Evolutionary conservation across 768 basidiomycete genomes (phyloP).

Genomic region (Clitopilus passeckerianus): DNA sequence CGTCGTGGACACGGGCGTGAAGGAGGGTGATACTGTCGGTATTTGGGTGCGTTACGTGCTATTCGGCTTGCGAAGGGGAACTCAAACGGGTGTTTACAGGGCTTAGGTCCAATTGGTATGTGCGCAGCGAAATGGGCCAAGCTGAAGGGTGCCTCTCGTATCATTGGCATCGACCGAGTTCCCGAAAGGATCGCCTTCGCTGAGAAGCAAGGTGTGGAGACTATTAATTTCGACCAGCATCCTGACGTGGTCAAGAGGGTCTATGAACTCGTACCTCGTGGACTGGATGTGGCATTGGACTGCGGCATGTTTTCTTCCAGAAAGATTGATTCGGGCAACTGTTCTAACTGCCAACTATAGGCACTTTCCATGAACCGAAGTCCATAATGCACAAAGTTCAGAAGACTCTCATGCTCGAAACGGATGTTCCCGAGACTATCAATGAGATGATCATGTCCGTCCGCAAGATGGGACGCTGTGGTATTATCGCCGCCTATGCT

Average conservation of each 20-base stretch:
- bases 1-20: conserved; percentile 70
- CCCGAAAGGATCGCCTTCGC: conserved; percentile 39
- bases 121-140: conserved; percentile 56
- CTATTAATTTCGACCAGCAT: conserved; percentile 52
- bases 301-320: conserved; percentile 37
- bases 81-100: conserved; percentile 23
- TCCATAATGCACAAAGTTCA: conserved; percentile 59
- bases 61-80: not conserved
- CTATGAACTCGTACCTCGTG: conserved; percentile 56
- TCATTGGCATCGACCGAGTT: conserved; percentile 69
- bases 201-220: conserved; percentile 46
- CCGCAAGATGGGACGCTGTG: conserved; percentile 54
- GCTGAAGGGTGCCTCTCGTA: conserved; percentile 62
- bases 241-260: conserved; percentile 47
- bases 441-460: conserved; percentile 43
- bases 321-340: no score
- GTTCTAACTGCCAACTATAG: conserved; percentile 11
- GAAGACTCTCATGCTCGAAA: conserved; percentile 70
- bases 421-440: conserved; percentile 62
- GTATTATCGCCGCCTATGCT: conserved; percentile 65
- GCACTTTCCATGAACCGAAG: conserved; percentile 72
- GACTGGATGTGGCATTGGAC: conserved; percentile 61
- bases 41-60: conserved; percentile 49
- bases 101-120: conserved; percentile 64
- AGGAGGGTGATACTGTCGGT: conserved; percentile 64